Base-by-base conservation (phyloP, 345 rosid species). In the Heritiera littoralis region DNA sequence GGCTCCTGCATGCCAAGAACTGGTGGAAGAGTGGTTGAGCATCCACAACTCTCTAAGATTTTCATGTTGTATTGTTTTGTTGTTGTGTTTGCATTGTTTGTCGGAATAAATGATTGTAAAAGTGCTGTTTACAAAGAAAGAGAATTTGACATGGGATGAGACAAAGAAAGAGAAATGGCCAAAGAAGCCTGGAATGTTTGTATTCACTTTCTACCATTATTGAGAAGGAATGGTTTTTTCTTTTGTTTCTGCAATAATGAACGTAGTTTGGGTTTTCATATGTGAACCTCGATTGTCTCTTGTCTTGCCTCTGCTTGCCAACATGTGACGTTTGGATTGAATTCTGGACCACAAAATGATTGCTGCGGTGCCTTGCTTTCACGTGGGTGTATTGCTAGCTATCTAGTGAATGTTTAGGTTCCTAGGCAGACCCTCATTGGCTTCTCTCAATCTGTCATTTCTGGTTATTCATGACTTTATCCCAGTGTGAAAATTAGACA, bases 1-100 rank as follows among this genome's bases (percentile, higher is more conserved):
- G 92, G 78, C 86, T 75, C 82, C 83, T 80, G 61, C 86, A 77
- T 77, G 38, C 80, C 56, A 64, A 51, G 51, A 81, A 45, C 71
- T 32, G 78, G 84, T 61, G 84, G 66, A 74, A 85, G 80, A 35
- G 84, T 64, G 12, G 87, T 67, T 78, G 81, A 81, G 83, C 88
- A 83, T 87, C 90, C 88, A 75, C 76, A 58, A 85, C 76, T 80
- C 82, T 83, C 81, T 35, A 46, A 61, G 73, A 78, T 80, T 66
- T 49, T 58, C 68, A 12, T 14, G 32, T 48, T 20, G 38, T 35
- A 35, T 3, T 35, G 38, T 35, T 10, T 35, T 40, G 30, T 72
- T 45, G 49, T 75, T 51, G 9, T 32, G 52, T 75, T 8, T 35
- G 38, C 38, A 9, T 51, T 64, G 38, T 35, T 35, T 2, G 3